These are phyloP conservation scores for Chalaropsis ovoidea DNA, from an alignment of 2,329 filamentous ascomycete genomes.

Conservation along the genomic window DNA sequence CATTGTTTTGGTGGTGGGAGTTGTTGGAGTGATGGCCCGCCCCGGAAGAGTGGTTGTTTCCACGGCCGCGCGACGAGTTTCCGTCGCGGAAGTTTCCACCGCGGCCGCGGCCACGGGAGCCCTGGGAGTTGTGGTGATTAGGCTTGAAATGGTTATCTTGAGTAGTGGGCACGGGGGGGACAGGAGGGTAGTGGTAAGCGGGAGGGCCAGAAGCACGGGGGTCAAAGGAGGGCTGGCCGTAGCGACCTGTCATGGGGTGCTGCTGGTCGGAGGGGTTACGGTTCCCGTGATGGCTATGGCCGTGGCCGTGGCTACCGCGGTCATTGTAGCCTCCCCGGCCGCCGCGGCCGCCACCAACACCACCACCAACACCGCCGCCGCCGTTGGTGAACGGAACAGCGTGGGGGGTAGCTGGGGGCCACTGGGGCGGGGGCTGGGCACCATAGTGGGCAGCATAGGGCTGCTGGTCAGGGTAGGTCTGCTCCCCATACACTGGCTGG, in stretches of 20 bases:
- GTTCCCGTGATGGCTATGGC: not conserved
- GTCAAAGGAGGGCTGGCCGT: constrained; percentile 22
- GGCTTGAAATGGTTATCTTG: constrained; percentile 30
- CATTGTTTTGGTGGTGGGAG: constrained; percentile 31
- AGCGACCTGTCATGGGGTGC: constrained; percentile 20
- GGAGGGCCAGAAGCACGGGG: constrained; percentile 25
- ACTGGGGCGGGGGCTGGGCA: constrained; percentile 32
- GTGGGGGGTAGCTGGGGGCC: constrained; percentile 33
- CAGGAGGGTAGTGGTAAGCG: constrained; percentile 35
- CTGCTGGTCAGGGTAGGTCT: constrained; percentile 32
- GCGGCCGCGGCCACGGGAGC: constrained; percentile 32
- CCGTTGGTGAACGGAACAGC: constrained; percentile 26
- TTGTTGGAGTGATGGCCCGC: constrained; percentile 32
- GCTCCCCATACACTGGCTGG: constrained; percentile 38
- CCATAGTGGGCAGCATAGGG: constrained; percentile 34
- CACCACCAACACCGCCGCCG: constrained; percentile 13
- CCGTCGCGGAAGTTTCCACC: constrained; percentile 34
- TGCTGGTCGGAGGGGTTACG: constrained; percentile 22
- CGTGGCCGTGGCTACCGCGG: constrained; percentile 33
- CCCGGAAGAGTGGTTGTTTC: constrained; percentile 42
- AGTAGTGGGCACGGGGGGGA: constrained; percentile 31
- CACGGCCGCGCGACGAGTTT: constrained; percentile 34
- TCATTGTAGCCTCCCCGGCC: constrained; percentile 40
- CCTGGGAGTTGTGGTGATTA: constrained; percentile 28
- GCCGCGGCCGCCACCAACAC: constrained; percentile 28